phyloP scores from a whole-genome alignment of 192 early-diverging fungal species.

The Entomortierella lignicola region DNA sequence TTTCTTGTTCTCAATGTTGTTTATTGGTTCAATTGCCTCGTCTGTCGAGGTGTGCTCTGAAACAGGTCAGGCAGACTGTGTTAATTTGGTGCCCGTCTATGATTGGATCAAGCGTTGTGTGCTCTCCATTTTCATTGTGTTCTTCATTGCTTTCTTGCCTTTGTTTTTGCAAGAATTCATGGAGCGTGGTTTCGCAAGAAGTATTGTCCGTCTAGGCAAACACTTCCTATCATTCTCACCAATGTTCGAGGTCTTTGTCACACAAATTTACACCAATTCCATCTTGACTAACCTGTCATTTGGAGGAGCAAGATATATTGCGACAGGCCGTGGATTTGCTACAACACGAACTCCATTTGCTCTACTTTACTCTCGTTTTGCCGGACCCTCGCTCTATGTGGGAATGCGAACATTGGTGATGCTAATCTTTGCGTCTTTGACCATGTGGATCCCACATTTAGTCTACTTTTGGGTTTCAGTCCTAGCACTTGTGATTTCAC shows the following conservation, averaged over 20 bases:
- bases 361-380: constrained; percentile 80
- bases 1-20: constrained; percentile 82
- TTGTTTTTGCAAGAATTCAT: constrained; percentile 87
- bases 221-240: constrained; percentile 87
- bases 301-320: constrained; percentile 88
- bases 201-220: constrained; percentile 76
- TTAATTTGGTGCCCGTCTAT: constrained; percentile 76
- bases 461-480: constrained; percentile 88
- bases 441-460: constrained; percentile 78
- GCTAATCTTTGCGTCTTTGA: constrained; percentile 78
- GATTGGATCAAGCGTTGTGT: constrained; percentile 88
- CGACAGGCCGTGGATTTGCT: constrained; percentile 87
- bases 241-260: constrained; percentile 88
- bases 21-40: constrained; percentile 77
- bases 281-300: constrained; percentile 83
- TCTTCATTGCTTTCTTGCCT: constrained; percentile 84
- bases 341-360: constrained; percentile 82
- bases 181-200: constrained; percentile 81
- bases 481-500: constrained; percentile 79
- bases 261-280: constrained; percentile 86
- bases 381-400: constrained; percentile 79
- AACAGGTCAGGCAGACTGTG: constrained; percentile 73
- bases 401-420: constrained; percentile 77
- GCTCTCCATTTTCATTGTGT: constrained; percentile 83
- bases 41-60: constrained; percentile 69